phyloP scores from a whole-genome alignment of 441 rosid species.

The Adansonia rubrostipa region DNA sequence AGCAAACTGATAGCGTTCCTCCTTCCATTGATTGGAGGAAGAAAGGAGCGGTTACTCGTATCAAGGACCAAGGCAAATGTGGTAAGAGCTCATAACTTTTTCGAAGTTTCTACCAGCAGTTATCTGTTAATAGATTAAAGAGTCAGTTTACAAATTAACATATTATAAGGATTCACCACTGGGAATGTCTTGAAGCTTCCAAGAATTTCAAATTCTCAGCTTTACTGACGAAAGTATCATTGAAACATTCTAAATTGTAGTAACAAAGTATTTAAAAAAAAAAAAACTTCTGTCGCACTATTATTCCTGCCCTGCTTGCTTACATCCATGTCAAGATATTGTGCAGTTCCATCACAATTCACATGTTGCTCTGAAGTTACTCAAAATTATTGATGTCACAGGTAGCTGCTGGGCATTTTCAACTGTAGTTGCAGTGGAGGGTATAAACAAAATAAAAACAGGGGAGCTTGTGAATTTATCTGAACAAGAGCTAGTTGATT shows the following conservation, averaged over 20 bases:
- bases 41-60: constrained; percentile 42
- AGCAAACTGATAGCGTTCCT: constrained; percentile 27
- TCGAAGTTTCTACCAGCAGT: neutral
- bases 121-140: neutral
- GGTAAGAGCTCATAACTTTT: constrained; percentile 29
- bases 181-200: neutral
- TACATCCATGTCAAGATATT: neutral
- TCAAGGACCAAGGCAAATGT: constrained; percentile 47
- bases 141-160: neutral
- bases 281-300: neutral
- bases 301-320: neutral
- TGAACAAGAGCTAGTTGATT: constrained; percentile 50
- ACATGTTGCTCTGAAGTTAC: neutral
- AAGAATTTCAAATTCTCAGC: neutral
- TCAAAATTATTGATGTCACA: constrained; percentile 20
- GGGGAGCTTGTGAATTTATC: constrained; percentile 38
- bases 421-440: constrained; percentile 45
- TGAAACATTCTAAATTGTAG: neutral
- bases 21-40: constrained; percentile 44
- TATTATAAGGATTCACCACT: neutral
- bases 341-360: neutral
- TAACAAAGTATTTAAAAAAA: neutral
- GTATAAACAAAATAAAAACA: constrained; percentile 46
- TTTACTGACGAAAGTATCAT: neutral
- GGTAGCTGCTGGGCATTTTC: constrained; percentile 57